Evolutionary conservation across 2,329 filamentous ascomycete genomes (phyloP), one percentile per base, ranked within the genome.

Genomic region (Calonectria henricotiae): DNA sequence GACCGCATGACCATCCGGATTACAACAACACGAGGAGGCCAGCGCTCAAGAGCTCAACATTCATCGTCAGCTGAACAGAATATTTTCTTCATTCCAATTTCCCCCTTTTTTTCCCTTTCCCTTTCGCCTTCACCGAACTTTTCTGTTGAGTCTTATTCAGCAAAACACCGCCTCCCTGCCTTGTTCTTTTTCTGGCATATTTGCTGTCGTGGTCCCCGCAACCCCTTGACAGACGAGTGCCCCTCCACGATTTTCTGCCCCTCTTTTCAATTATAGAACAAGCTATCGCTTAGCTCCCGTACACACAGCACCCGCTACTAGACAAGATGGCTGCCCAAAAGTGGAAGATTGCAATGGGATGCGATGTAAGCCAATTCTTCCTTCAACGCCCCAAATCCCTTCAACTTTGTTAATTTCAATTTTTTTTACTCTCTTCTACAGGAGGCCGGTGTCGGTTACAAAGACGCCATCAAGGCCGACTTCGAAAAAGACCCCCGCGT

Each of bases 381-480:
- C 23, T 11, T 43, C 12, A 25, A 12, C 55, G 8, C 39, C 32
- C 43, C n/a, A 27, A 15, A 27, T 7, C 20, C 11, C 17, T 6
- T n/a, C 25, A 30, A 17, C n/a, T 15, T 23, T 20, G 4, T 5
- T 41, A 43, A 51, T 30, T n/a, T 17, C 15, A 20, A 43, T 2
- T 1, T n/a, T 54, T 58, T 25, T 37, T 13, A 4, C 30, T 6
- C 17, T 5, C 17, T 30, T 4, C 9, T n/a, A 3, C 66, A 88
- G 86, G 92, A 94, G 76, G 93, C 93, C 70, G 94, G 94, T 79
- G 88, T 93, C 77, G 85, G 84, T 75, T 96, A 96, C 89, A 96
- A 96, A 83, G 89, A 91, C 80, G 89, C 90, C 75, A 91, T 97
- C 84, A 94, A 93, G 80, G 85, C 87, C 63, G 91, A 94, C 79